Evolutionary conservation across 1,284 basidiomycete genomes (phyloP), one percentile per base, ranked within the genome.

Genomic region (Macrocybe sp.): DNA sequence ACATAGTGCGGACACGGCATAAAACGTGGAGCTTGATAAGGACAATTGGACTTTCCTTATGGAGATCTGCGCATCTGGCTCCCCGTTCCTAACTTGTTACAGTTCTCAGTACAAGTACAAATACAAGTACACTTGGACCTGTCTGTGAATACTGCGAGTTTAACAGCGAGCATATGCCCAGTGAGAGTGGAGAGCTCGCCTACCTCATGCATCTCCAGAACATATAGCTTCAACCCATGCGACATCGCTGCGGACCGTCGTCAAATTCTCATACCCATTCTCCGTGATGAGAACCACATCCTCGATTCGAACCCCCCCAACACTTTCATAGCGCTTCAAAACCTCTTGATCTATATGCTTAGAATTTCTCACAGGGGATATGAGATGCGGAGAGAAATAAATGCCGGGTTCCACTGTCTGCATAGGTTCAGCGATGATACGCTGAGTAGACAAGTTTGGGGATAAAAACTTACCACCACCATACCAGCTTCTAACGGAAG

Each of bases 221-320:
- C 88, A 92, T 2, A 90, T 73, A 2, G 66, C 73, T 64, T 94
- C 92, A 11, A 94, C 60, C 85, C 87, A 91, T 2, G 75, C 79
- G 4, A 83, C 75, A 53, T 90, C 89, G 60, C 89, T 89, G 45
- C 74, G 78, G 3, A 91, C 88, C 2, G 79, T 85, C 0, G 92
- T 93, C 54, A 94, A 59, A 64, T 91, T 92, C 70, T 89, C 83
- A 53, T 76, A 79, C 2, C 82, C 83, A 36, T 64, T 69, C 46
- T 74, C 65, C 0, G 79, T 87, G 52, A 94, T 85, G 1, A 88
- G 65, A 3, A 95, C 78, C 11, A 88, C 91, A 63, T 96, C 93
- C 64, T 97, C 92, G 53, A 96, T 93, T 41, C 92, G 70, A 1
- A 97, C 88, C 0, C 92, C 93, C 11, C 92, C 93, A 16, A 95